These are phyloP conservation scores for Backusella tuberculispora DNA, from an alignment of 192 early-diverging fungal genomes.

Conservation along the genomic window DNA sequence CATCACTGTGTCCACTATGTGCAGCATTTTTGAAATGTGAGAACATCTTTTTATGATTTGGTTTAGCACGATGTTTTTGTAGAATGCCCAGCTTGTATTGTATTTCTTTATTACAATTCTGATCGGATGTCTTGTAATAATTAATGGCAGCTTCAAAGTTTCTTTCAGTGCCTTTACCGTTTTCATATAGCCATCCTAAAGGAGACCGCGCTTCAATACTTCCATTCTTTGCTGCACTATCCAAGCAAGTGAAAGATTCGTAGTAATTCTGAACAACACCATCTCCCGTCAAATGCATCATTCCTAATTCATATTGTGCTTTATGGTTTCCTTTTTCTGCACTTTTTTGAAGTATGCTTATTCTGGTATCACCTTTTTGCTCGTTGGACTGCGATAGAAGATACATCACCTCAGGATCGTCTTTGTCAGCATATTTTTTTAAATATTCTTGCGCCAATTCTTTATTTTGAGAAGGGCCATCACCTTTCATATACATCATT, in stretches of 20 bases:
- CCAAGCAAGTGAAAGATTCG: conserved; percentile 57
- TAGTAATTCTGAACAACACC: neutral
- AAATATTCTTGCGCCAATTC: neutral
- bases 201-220: conserved; percentile 54
- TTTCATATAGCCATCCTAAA: conserved; percentile 53
- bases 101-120: neutral
- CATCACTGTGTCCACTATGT: neutral
- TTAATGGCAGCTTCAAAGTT: conserved; percentile 23
- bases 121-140: conserved; percentile 5
- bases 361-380: neutral
- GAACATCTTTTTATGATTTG: neutral
- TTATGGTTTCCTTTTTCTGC: neutral
- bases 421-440: neutral
- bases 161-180: conserved; percentile 37
- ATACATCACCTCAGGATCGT: neutral
- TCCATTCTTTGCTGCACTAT: conserved; percentile 62
- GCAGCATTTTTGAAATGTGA: neutral
- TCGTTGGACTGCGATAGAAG: neutral
- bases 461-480: neutral
- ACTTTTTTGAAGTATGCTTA: neutral
- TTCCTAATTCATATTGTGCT: neutral
- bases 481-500: neutral
- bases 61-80: neutral
- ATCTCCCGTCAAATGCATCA: neutral
- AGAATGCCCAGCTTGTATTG: neutral